Evolutionary conservation across 2,329 filamentous ascomycete species (phyloP).

Genomic region (Colletotrichum zoysiae): DNA sequence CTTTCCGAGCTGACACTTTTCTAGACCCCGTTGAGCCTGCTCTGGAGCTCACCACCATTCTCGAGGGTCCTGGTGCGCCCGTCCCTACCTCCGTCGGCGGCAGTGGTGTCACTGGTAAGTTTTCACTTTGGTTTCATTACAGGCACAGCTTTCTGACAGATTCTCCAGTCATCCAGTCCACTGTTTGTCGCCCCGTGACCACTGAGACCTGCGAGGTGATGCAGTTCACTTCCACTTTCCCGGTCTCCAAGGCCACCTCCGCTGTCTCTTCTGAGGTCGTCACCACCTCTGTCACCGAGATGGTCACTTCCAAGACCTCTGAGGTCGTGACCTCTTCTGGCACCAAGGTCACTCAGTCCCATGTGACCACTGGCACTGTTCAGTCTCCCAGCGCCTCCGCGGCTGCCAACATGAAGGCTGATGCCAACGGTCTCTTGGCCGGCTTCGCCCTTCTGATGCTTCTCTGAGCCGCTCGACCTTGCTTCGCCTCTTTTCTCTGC

Average conservation of each 20-base stretch:
- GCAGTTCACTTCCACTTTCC: background rate
- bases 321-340: background rate
- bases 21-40: background rate
- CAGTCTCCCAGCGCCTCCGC: slow-evolving; percentile 1
- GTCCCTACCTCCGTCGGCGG: background rate
- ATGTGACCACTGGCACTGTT: background rate
- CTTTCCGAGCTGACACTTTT: background rate
- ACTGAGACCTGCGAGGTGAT: slow-evolving; percentile 1
- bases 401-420: background rate
- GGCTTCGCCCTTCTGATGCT: slow-evolving; percentile 12
- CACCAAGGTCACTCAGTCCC: background rate
- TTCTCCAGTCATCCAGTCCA: background rate
- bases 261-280: background rate
- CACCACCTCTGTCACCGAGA: background rate
- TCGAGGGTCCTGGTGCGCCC: background rate
- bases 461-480: background rate
- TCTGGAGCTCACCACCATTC: slow-evolving; percentile 2
- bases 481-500: background rate
- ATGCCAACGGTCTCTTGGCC: background rate
- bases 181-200: background rate
- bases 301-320: background rate
- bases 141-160: background rate
- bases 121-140: background rate
- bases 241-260: background rate
- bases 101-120: background rate